phyloP scores from a whole-genome alignment of 2,329 filamentous ascomycete species.

The Leptographium wingfieldii region DNA sequence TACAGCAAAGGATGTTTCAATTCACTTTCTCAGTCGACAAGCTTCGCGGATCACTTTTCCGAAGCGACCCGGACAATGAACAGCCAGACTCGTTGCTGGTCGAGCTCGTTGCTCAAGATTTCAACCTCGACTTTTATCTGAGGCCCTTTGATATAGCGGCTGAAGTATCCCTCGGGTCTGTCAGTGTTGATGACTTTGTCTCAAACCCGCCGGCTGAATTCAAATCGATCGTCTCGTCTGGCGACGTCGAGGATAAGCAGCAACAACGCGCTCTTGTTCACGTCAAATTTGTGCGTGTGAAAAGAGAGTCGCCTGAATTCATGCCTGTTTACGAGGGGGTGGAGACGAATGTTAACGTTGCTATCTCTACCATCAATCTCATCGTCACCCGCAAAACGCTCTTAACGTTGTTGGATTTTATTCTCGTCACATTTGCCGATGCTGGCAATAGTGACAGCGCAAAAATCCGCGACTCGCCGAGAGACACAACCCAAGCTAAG shows the following conservation, averaged over 20 bases:
- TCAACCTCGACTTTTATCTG: constrained; percentile 77
- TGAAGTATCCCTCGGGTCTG: constrained; percentile 73
- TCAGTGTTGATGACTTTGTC: constrained; percentile 90
- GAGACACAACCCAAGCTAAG: not conserved
- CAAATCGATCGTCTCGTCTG: constrained; percentile 91
- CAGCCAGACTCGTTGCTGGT: constrained; percentile 73
- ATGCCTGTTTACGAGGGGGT: constrained; percentile 84
- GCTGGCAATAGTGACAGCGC: constrained; percentile 35
- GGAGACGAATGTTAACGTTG: constrained; percentile 82
- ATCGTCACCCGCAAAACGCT: constrained; percentile 89
- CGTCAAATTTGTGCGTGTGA: constrained; percentile 82
- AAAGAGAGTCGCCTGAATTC: constrained; percentile 84
- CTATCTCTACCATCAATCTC: constrained; percentile 89
- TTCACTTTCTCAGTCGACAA: constrained; percentile 95
- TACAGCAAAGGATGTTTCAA: constrained; percentile 86
- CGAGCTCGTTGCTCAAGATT: constrained; percentile 81
- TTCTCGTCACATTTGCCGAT: constrained; percentile 74
- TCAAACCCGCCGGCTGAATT: constrained; percentile 82
- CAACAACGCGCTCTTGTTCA: constrained; percentile 72
- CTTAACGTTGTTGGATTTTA: constrained; percentile 84
- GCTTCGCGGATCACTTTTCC: constrained; percentile 83
- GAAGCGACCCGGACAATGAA: constrained; percentile 65
- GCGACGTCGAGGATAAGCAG: constrained; percentile 56
- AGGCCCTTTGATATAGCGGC: constrained; percentile 87
- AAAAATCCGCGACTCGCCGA: constrained; percentile 21